A percentile compares a stretch with the other conserved stretches of the same genome.
Conservation (phyloP, 2,329 filamentous ascomycete species). For the Aspergillus latus region DNA sequence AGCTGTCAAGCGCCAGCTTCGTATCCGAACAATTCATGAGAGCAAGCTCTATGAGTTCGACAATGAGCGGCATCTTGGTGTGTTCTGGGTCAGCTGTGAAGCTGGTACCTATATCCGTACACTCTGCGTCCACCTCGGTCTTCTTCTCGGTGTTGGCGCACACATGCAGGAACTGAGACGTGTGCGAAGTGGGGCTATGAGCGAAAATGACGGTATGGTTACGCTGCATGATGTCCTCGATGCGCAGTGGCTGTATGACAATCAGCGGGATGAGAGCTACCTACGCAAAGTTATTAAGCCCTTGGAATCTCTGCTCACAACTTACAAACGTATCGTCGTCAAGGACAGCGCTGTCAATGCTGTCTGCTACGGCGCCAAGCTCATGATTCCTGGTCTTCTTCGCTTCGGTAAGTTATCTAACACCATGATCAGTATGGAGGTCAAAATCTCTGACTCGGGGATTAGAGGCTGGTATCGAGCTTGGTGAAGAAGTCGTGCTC, state of each 20-base stretch:
- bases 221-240: conserved; percentile 95
- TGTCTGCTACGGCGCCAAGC: conserved; percentile 96
- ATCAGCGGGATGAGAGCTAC: conserved; percentile 90
- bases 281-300: conserved; percentile 88
- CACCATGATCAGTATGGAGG: not conserved
- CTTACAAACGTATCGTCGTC: conserved; percentile 95
- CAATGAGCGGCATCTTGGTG: conserved; percentile 93
- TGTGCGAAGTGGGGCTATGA: conserved; percentile 92
- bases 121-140: conserved; percentile 88
- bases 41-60: conserved; percentile 97
- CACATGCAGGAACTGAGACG: conserved; percentile 98
- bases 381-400: conserved; percentile 95
- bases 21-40: conserved; percentile 97
- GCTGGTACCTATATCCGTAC: conserved; percentile 98
- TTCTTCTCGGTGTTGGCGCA: conserved; percentile 76
- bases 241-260: conserved; percentile 94
- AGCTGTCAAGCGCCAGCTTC: conserved; percentile 96
- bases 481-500: conserved; percentile 92
- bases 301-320: conserved; percentile 84
- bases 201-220: conserved; percentile 83
- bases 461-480: conserved; percentile 81
- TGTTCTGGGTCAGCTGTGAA: conserved; percentile 99
- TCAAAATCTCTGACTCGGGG: not conserved
- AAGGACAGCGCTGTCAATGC: conserved; percentile 97
- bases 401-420: conserved; percentile 68